Evolutionary conservation across 805 yeast species (phyloP), one percentile per base, ranked within the genome.

Genomic region (Hanseniaspora singularis): DNA sequence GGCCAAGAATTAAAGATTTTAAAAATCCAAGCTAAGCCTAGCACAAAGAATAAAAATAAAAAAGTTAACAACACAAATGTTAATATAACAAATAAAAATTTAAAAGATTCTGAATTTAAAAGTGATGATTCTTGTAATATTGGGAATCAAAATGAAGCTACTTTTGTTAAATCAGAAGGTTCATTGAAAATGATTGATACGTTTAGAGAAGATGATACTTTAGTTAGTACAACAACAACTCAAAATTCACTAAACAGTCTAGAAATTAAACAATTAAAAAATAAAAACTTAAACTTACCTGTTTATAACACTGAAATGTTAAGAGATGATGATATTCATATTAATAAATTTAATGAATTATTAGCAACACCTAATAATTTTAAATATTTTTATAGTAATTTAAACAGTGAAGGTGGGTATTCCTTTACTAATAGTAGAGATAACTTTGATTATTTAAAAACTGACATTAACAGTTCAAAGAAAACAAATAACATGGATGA

Each of bases 1-100:
- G 95, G 94, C 4, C 75, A 70, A 57, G 96, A 88, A 61, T 74
- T 76, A 54, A 82, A 79, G 59, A 89, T 89, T 56, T 70, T 83
- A 55, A 81, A 76, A 57, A 77, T 47, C 8, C 46, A 40, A 46
- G 48, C 48, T n/a, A 37, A 37, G n/a, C 40, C 37, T n/a, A 40
- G 42, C 19, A 47, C 33, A n/a, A 40, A 38, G 73, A 3, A 74
- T 76, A 56, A 66, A 70, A 48, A 68, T 67, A 40, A 75, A 73
- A 63, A 53, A 41, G 28, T 23, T 26, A 31, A 28, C 16, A 30
- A 4, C 26, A 26, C 42, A 15, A 27, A 15, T 18, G 15, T 10
- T n/a, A n/a, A 9, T 14, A 27, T 5, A 23, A 7, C 26, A n/a
- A 42, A 18, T 9, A 24, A 9, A 49, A 2, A 38, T 45, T n/a